A percentile compares a stretch with the other conserved stretches of the same genome.
Evolutionary conservation across 2,329 filamentous ascomycete genomes (phyloP).

Genomic region (Ceratocystiopsis minuta): DNA sequence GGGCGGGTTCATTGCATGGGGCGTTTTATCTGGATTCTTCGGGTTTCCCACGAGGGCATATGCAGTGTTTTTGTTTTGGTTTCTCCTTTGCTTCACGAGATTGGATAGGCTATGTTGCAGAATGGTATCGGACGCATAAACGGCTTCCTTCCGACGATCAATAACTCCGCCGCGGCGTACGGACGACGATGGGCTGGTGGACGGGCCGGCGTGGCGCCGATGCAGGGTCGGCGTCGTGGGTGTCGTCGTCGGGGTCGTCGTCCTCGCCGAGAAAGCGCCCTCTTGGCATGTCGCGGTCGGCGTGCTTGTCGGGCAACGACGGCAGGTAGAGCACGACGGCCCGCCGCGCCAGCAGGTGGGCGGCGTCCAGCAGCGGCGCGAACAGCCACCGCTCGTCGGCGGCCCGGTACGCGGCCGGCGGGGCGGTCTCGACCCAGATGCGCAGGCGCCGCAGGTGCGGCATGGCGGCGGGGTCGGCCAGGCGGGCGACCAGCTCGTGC

Average conservation of each 20-base stretch:
- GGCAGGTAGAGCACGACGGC: slow-evolving; percentile 2
- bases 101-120: too few relatives aligned
- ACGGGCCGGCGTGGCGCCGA: neutral
- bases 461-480: slow-evolving; percentile 5
- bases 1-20: too few relatives aligned
- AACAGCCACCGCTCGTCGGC: slow-evolving; percentile 15
- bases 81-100: too few relatives aligned
- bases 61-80: too few relatives aligned
- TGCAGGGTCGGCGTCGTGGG: neutral
- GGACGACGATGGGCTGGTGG: slow-evolving; percentile 1
- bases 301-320: neutral
- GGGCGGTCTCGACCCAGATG: slow-evolving; percentile 15
- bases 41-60: too few relatives aligned
- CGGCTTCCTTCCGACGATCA: too few relatives aligned
- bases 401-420: too few relatives aligned
- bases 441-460: slow-evolving; percentile 11
- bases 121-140: too few relatives aligned
- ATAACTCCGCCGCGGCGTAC: neutral
- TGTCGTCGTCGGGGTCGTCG: neutral
- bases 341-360: neutral
- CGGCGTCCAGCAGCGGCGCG: slow-evolving; percentile 6
- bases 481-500: slow-evolving; percentile 11
- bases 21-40: too few relatives aligned
- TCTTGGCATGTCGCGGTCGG: neutral
- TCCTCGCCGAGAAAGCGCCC: neutral